A percentile compares a stretch with the other conserved stretches of the same genome.
Evolutionary conservation across 495 filamentous ascomycete species (phyloP).

Genomic region (Delitschia confertaspora): DNA sequence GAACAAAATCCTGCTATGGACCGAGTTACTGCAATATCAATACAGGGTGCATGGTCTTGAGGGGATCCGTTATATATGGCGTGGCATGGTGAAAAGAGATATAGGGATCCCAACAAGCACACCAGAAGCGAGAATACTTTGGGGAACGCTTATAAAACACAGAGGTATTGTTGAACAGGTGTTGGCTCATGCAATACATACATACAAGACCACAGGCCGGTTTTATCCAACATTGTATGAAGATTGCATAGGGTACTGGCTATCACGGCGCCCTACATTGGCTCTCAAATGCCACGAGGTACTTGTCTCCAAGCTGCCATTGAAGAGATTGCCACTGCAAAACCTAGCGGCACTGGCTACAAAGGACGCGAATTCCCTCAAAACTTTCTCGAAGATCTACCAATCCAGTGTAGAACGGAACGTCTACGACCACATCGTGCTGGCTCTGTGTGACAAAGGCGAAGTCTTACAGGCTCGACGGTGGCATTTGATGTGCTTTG

Average conservation of each 20-base stretch:
- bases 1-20: slow-evolving; percentile 54
- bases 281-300: slow-evolving; percentile 25
- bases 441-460: slow-evolving; percentile 44
- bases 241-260: slow-evolving; percentile 41
- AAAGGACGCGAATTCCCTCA: slow-evolving; percentile 31
- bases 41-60: slow-evolving; percentile 50
- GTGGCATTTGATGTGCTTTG: slow-evolving; percentile 52
- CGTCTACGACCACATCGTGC: slow-evolving; percentile 55
- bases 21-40: slow-evolving; percentile 52
- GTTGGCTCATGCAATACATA: slow-evolving; percentile 45
- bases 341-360: slow-evolving; percentile 32
- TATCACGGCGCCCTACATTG: slow-evolving; percentile 41
- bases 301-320: slow-evolving; percentile 14
- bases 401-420: slow-evolving; percentile 37
- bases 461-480: slow-evolving; percentile 42
- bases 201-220: slow-evolving; percentile 39
- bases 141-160: slow-evolving; percentile 47
- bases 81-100: slow-evolving; percentile 44
- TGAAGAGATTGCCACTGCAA: slow-evolving; percentile 26
- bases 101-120: slow-evolving; percentile 41
- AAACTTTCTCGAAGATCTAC: slow-evolving; percentile 45
- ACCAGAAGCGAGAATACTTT: slow-evolving; percentile 44
- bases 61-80: slow-evolving; percentile 56
- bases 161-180: slow-evolving; percentile 43
- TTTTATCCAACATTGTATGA: slow-evolving; percentile 45